phyloP scores from a whole-genome alignment of 2,329 filamentous ascomycete species.

The Chaetomiaceae sp. region DNA sequence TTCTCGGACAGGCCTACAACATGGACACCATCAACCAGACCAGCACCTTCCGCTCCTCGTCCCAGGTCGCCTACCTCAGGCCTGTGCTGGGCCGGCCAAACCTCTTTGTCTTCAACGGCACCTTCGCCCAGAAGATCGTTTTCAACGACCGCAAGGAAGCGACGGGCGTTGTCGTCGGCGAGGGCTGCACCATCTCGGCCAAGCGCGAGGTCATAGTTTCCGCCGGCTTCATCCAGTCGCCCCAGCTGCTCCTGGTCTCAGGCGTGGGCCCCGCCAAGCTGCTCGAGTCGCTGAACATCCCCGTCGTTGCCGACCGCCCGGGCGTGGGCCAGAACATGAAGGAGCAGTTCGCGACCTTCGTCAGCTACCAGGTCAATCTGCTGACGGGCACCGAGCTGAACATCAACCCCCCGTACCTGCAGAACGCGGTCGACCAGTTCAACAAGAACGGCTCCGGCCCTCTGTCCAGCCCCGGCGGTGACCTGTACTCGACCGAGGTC shows the following conservation, averaged over 20 bases:
- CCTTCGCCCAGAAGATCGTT: not conserved
- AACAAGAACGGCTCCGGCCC: not conserved
- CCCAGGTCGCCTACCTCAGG: not conserved
- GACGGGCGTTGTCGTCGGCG: slow-evolving; percentile 24
- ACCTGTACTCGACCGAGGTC: not conserved
- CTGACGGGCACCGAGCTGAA: not conserved
- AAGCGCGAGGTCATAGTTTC: slow-evolving; percentile 36
- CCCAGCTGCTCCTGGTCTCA: slow-evolving; percentile 36
- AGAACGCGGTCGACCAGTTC: not conserved
- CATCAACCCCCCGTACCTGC: no score
- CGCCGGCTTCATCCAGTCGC: slow-evolving; percentile 35
- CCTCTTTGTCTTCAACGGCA: not conserved
- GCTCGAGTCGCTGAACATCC: slow-evolving; percentile 37
- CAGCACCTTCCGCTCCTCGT: not conserved
- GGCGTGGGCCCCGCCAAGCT: slow-evolving; percentile 32
- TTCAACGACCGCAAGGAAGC: slow-evolving; percentile 18
- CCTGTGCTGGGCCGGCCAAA: not conserved
- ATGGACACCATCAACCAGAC: not conserved
- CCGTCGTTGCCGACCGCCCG: slow-evolving; percentile 46
- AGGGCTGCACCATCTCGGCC: slow-evolving; percentile 24
- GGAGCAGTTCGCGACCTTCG: not conserved
- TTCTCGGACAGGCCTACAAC: not conserved
- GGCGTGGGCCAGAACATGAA: slow-evolving; percentile 46
- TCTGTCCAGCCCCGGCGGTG: not conserved
- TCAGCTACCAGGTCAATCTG: not conserved